These are phyloP conservation scores for Magnolia officinalis DNA, from an alignment of 164 flowering plant species.

Conservation along the genomic window DNA sequence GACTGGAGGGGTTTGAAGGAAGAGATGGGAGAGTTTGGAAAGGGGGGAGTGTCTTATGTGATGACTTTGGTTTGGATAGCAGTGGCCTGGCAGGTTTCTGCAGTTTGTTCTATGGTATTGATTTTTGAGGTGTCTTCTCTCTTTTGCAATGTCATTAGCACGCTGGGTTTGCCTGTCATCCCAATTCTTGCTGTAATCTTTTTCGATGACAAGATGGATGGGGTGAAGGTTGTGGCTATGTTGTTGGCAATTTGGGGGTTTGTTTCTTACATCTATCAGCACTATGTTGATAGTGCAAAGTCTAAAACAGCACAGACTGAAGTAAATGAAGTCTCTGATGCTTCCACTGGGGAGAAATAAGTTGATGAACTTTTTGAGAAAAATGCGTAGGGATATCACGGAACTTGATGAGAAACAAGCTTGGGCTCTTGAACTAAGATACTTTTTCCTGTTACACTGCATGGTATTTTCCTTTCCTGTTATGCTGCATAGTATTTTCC, in stretches of 20 bases:
- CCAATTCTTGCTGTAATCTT: conserved; percentile 34
- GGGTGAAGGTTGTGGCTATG: conserved; percentile 33
- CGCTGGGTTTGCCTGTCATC: conserved; percentile 26
- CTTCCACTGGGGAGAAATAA: not conserved
- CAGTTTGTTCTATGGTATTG: conserved; percentile 28
- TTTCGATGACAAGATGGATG: conserved; percentile 35
- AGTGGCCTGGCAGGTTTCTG: conserved; percentile 29
- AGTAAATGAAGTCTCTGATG: not conserved
- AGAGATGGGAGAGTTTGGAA: conserved; percentile 27
- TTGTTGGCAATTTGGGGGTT: conserved; percentile 39
- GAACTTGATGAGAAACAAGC: not conserved
- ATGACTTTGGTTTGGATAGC: conserved; percentile 32
- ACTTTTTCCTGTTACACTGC: not conserved
- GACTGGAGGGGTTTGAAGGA: conserved; percentile 31
- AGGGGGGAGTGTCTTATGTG: conserved; percentile 28
- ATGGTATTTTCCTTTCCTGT: not conserved
- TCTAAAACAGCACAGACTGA: conserved; percentile 6
- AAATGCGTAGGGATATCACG: not conserved
- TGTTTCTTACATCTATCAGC: conserved; percentile 30
- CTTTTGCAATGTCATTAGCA: conserved; percentile 36
- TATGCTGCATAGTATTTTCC: not conserved
- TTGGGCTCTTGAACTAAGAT: not conserved
- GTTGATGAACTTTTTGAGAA: not conserved
- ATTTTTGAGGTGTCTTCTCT: conserved; percentile 35
- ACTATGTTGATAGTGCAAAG: conserved; percentile 27